These are phyloP conservation scores for Geotrichum bryndzae DNA, from an alignment of 1,139 yeast species.

Conservation along the genomic window DNA sequence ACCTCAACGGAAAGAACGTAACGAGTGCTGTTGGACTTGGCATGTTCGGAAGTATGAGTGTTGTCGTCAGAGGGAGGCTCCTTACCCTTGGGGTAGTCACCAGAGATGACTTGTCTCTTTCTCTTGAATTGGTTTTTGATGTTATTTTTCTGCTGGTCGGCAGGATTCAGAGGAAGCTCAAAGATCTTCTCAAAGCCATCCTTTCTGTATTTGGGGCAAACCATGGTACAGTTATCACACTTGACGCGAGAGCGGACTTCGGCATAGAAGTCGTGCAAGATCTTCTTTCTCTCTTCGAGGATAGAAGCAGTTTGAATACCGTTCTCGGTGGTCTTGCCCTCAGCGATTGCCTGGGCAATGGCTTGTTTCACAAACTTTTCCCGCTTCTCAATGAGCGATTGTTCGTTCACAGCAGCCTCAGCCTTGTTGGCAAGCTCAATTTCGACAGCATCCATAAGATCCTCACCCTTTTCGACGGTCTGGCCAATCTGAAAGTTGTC, in stretches of 20 bases:
- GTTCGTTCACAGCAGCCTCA: slow-evolving; percentile 33
- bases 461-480: slow-evolving; percentile 16
- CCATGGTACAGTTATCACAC: slow-evolving; percentile 96
- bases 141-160: slow-evolving; percentile 63
- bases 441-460: slow-evolving; percentile 19
- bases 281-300: slow-evolving; percentile 74
- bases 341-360: slow-evolving; percentile 68
- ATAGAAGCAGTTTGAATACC: slow-evolving; percentile 82
- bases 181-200: slow-evolving; percentile 93
- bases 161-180: slow-evolving; percentile 76
- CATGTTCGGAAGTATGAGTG: slow-evolving; percentile 24
- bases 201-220: slow-evolving; percentile 86
- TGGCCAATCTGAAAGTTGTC: slow-evolving; percentile 52
- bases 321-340: slow-evolving; percentile 59
- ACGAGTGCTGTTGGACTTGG: slow-evolving; percentile 45
- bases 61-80: slow-evolving; percentile 16
- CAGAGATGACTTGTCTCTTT: slow-evolving; percentile 70
- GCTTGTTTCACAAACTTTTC: slow-evolving; percentile 63
- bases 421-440: slow-evolving; percentile 23
- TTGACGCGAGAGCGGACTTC: slow-evolving; percentile 67
- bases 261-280: slow-evolving; percentile 71
- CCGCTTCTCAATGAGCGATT: slow-evolving; percentile 50
- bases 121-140: slow-evolving; percentile 31
- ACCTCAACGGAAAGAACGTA: slow-evolving; percentile 85
- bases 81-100: slow-evolving; percentile 30